These are phyloP conservation scores for Clonostachys chloroleuca DNA, from an alignment of 2,329 filamentous ascomycete genomes.

Conservation along the genomic window DNA sequence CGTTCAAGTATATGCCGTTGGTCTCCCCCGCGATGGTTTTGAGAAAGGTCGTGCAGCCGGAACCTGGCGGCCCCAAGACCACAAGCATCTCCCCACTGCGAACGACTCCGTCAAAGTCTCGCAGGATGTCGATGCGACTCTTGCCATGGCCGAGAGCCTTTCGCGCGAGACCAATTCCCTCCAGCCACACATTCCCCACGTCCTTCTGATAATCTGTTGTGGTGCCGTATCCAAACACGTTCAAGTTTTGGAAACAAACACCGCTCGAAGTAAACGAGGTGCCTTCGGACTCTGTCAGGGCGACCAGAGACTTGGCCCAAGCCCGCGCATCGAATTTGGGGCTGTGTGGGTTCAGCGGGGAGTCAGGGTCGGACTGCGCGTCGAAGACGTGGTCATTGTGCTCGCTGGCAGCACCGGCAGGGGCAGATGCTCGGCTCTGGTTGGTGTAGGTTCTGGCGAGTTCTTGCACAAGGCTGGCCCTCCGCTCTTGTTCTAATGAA, in stretches of 20 bases:
- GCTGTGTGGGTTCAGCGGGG: slow-evolving; percentile 42
- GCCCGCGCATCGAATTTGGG: slow-evolving; percentile 43
- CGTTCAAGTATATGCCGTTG: slow-evolving; percentile 56
- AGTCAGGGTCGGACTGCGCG: slow-evolving; percentile 15
- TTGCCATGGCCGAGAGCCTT: too few species aligned
- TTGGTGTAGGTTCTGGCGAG: too few species aligned
- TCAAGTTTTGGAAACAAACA: slow-evolving; percentile 39
- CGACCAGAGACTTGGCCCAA: slow-evolving; percentile 21
- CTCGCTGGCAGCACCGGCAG: too few species aligned
- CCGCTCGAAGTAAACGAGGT: slow-evolving; percentile 17
- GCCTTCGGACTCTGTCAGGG: slow-evolving; percentile 15
- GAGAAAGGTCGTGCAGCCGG: slow-evolving; percentile 64
- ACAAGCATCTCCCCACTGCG: slow-evolving; percentile 51
- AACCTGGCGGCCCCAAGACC: slow-evolving; percentile 48
- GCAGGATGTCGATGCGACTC: slow-evolving; percentile 38
- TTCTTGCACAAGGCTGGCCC: too few species aligned
- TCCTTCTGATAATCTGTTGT: slow-evolving; percentile 42
- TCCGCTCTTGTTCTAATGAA: too few species aligned
- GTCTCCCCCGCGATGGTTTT: slow-evolving; percentile 55
- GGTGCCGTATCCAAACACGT: slow-evolving; percentile 39
- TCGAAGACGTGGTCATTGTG: not conserved
- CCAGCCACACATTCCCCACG: slow-evolving; percentile 19
- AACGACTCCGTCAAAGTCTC: slow-evolving; percentile 45
- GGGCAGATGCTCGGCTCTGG: too few species aligned
- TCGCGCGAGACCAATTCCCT: too few species aligned